Evolutionary conservation across 225 moss, liverwort and hornwort species (phyloP).

Genomic region (Polytrichum commune): DNA sequence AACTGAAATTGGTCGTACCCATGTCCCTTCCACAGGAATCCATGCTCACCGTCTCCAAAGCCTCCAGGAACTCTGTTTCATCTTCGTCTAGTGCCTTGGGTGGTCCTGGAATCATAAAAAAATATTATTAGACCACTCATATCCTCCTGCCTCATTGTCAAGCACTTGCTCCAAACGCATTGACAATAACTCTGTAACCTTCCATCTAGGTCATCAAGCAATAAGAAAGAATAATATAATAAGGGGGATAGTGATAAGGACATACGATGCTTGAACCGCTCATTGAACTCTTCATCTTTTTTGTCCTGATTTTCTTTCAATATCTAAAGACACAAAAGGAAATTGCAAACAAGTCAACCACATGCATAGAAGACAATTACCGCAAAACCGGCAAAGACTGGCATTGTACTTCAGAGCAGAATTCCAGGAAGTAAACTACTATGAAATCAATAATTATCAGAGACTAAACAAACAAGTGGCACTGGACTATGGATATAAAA

Average conservation of each 20-base stretch:
- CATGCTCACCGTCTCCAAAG: conserved; percentile 98
- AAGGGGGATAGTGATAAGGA: conserved; percentile 15
- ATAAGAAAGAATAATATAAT: not conserved
- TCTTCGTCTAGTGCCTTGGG: conserved; percentile 98
- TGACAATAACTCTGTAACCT: too few species aligned
- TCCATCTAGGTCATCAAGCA: too few species aligned
- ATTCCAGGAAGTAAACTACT: too few species aligned
- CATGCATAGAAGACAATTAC: not conserved
- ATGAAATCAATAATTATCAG: too few species aligned
- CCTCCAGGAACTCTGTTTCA: conserved; percentile 92
- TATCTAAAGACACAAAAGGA: conserved; percentile 47
- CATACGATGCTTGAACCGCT: conserved; percentile 90
- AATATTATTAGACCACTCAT: not conserved
- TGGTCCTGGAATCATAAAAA: conserved; percentile 47
- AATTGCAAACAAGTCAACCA: not conserved
- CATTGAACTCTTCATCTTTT: conserved; percentile 93
- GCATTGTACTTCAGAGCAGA: too few species aligned
- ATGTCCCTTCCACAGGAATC: conserved; percentile 65
- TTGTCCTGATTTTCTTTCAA: conserved; percentile 94
- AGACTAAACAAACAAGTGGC: too few species aligned
- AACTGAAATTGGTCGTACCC: conserved; percentile 70
- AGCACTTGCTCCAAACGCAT: too few species aligned
- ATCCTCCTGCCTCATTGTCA: not conserved
- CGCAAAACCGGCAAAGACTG: too few species aligned
- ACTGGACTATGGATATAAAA: not conserved